Conservation (phyloP, 192 early-diverging fungal genomes). For the Backusella macrospora region DNA sequence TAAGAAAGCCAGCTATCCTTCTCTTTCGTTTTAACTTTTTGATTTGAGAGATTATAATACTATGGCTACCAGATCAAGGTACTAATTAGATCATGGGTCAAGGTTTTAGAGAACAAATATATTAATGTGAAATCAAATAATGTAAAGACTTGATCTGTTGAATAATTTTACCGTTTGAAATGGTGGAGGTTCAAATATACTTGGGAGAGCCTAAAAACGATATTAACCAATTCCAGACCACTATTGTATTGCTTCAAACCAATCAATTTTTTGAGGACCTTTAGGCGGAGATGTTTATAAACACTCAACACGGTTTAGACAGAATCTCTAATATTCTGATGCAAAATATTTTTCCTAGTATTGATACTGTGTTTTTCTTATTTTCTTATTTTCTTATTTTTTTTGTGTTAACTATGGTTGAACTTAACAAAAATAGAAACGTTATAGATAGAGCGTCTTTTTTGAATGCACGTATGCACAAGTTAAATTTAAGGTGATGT, state of each 20-base stretch:
- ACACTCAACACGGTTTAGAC: not conserved
- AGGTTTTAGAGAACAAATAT: not conserved
- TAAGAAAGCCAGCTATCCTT: not conserved
- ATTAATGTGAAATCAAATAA: not conserved
- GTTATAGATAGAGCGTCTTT: not conserved
- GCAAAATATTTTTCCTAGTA: not conserved
- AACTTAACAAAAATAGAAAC: constrained; percentile 6
- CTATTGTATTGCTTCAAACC: not conserved
- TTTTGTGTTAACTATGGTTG: not conserved
- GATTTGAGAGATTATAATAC: not conserved
- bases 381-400: too few relatives aligned
- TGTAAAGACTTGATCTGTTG: not conserved
- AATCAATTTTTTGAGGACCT: not conserved
- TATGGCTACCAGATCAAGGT: not conserved
- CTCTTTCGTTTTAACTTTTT: not conserved
- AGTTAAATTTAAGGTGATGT: constrained; percentile 19
- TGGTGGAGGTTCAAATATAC: constrained; percentile 8
- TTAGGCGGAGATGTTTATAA: not conserved
- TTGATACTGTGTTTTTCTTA: not conserved
- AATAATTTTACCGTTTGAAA: constrained; percentile 9
- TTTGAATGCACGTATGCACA: constrained; percentile 1
- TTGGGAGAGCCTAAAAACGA: not conserved
- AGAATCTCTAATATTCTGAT: not conserved
- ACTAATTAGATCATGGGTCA: not conserved
- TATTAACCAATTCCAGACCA: not conserved